Conservation (phyloP, 2,329 filamentous ascomycete genomes). For the Alternaria sp. region DNA sequence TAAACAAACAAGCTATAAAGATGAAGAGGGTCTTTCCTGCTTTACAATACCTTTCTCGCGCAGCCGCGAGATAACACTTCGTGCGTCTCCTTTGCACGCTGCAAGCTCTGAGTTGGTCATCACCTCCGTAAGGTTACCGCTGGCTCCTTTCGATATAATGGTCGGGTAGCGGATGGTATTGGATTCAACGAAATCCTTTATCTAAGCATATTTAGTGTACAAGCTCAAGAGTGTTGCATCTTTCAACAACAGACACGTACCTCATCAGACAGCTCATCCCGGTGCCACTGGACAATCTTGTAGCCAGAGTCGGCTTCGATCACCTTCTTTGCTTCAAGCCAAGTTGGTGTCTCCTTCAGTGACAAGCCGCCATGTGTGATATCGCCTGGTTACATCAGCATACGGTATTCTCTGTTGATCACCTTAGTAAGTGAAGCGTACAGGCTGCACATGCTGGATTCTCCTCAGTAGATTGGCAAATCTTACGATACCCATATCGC, state of each 20-base stretch:
- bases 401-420: too few relatives aligned
- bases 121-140: not conserved
- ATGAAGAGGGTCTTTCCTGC: not conserved
- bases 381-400: not conserved
- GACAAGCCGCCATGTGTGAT: conserved; percentile 2
- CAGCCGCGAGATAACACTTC: not conserved
- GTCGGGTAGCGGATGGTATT: conserved; percentile 1
- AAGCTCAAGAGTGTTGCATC: too few relatives aligned
- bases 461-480: not conserved
- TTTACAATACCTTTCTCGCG: not conserved
- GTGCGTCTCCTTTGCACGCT: conserved; percentile 1
- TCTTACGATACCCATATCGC: not conserved
- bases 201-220: not conserved
- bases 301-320: not conserved
- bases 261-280: too few relatives aligned
- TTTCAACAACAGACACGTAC: too few relatives aligned
- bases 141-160: not conserved
- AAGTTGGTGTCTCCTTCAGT: not conserved
- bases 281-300: too few relatives aligned
- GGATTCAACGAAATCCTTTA: conserved; percentile 1
- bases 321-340: not conserved
- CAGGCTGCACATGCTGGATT: conserved; percentile 7
- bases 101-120: conserved; percentile 1
- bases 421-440: not conserved
- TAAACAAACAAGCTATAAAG: not conserved